A percentile compares a stretch with the other conserved stretches of the same genome.
These are phyloP conservation scores for Fusarium armeniacum DNA, from an alignment of 2,329 filamentous ascomycete genomes.

Conservation along the genomic window DNA sequence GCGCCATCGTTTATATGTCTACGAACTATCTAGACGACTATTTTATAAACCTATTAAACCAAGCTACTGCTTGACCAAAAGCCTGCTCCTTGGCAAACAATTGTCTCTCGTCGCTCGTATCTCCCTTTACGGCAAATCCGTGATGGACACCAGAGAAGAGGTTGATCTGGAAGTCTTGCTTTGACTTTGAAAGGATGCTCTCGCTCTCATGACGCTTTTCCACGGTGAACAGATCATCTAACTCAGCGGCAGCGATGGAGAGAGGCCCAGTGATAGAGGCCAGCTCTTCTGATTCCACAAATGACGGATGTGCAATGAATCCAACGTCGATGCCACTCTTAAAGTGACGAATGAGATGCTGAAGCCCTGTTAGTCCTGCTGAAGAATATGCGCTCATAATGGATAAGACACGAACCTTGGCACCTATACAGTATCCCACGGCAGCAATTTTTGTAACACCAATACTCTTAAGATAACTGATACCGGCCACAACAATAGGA, in stretches of 20 bases:
- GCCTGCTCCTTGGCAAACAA: conserved; percentile 85
- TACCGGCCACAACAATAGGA: conserved; percentile 49
- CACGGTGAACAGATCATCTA: conserved; percentile 74
- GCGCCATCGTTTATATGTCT: no score
- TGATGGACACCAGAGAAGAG: conserved; percentile 79
- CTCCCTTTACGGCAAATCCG: conserved; percentile 80
- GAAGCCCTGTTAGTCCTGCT: not conserved
- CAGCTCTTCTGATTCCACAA: conserved; percentile 77
- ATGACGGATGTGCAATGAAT: conserved; percentile 82
- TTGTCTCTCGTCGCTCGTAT: conserved; percentile 66
- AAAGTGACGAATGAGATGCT: conserved; percentile 77
- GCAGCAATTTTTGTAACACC: conserved; percentile 72
- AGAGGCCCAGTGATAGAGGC: conserved; percentile 75
- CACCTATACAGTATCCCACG: conserved; percentile 83
- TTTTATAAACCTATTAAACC: conserved; percentile 66
- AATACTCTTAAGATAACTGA: conserved; percentile 69
- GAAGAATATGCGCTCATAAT: fast-evolving
- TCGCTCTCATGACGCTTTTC: conserved; percentile 76
- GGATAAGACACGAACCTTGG: conserved; percentile 63
- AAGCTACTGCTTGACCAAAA: conserved; percentile 80
- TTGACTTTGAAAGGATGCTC: conserved; percentile 68
- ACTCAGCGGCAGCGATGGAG: conserved; percentile 75
- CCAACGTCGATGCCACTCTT: conserved; percentile 75
- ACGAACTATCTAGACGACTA: not conserved
- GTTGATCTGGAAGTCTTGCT: conserved; percentile 79